These are phyloP conservation scores for Mucor irregularis DNA, from an alignment of 371 early-diverging fungal genomes.

Conservation along the genomic window DNA sequence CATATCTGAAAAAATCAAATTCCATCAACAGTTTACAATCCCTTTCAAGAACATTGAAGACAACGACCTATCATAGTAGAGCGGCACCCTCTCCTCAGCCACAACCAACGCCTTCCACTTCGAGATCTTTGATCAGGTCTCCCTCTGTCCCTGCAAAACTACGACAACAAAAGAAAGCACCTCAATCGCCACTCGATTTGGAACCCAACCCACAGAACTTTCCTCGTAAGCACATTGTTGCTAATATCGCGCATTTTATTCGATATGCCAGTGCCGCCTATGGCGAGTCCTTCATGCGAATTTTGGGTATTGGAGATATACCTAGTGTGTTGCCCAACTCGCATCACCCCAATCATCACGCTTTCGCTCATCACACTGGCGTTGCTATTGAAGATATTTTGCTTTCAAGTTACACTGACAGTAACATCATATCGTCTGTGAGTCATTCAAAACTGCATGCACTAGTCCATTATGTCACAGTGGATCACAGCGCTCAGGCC, in stretches of 20 bases:
- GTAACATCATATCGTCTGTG: constrained; percentile 23
- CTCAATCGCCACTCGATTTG: constrained; percentile 14
- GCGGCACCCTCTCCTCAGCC: no score
- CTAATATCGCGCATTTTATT: constrained; percentile 75
- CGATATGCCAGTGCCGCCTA: constrained; percentile 80
- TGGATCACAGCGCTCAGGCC: constrained; percentile 74
- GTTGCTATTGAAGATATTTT: constrained; percentile 67
- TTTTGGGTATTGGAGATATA: constrained; percentile 74
- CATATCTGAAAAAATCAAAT: constrained; percentile 24
- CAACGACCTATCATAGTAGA: constrained; percentile 28
- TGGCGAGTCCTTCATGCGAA: constrained; percentile 82
- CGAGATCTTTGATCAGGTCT: constrained; percentile 20
- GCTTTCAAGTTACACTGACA: constrained; percentile 62
- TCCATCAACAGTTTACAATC: constrained; percentile 38
- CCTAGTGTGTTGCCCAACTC: constrained; percentile 49
- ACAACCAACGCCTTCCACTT: constrained; percentile 5
- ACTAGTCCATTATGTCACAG: constrained; percentile 80
- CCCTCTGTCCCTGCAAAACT: constrained; percentile 17
- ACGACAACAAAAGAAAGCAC: not conserved
- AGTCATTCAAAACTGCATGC: constrained; percentile 67
- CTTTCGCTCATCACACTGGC: constrained; percentile 71
- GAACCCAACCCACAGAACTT: constrained; percentile 45
- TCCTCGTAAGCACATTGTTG: constrained; percentile 66
- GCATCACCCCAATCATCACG: constrained; percentile 67
- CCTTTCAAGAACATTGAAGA: constrained; percentile 34